Base-by-base conservation (phyloP, 2,329 filamentous ascomycete genomes). In the Aspergillus sp. region DNA sequence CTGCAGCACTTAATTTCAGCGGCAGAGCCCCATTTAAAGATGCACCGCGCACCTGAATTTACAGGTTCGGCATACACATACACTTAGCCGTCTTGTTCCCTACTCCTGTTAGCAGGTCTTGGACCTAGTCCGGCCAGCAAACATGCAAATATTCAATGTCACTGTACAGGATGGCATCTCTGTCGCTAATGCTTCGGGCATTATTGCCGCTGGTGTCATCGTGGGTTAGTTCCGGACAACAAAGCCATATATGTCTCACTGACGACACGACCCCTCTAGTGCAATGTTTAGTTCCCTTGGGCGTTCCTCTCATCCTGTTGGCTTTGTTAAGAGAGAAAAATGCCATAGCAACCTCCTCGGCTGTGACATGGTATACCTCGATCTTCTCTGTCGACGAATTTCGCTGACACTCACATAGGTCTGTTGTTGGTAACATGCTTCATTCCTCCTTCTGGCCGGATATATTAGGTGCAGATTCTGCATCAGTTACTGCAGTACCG, bases 401-500 rank as follows among this genome's bases (percentile, higher is more conserved):
- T 12, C 8, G 10, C 13, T 24, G 19, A 22, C 19, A 22, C 5
- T 6, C 19, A 22, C 5, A 22, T 22, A 56, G 59, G 58, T 58
- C 57, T 14, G 57, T 63, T 20, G 49, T 63, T 12, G 49, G 46
- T 4, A 46, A 50, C 36, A 37, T 51, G 3, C 41, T 68, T 5
- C 60, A 67, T 30, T 48, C 49, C 16, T 63, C 64, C 1, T 46
- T 57, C 27, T 69, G 67, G 65, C 63, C 66, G 7, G 33, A 45
- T 2, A 39, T 68, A 6, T 56, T 70, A 8, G 42, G 47, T 8
- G 48, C 60, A 2, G 66, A 69, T 40, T 53, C 55, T 8, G 44
- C 55, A 1, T 42, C 48, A 5, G 50, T 42, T 2, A 36, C 38
- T 6, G 54, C 58, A 1, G 58, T 64, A 10, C 52, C 52, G 15